A percentile compares a stretch with the other conserved stretches of the same genome.
These are phyloP conservation scores for Flaveria sonorensis DNA, from an alignment of 129 eudicot species.

Conservation along the genomic window DNA sequence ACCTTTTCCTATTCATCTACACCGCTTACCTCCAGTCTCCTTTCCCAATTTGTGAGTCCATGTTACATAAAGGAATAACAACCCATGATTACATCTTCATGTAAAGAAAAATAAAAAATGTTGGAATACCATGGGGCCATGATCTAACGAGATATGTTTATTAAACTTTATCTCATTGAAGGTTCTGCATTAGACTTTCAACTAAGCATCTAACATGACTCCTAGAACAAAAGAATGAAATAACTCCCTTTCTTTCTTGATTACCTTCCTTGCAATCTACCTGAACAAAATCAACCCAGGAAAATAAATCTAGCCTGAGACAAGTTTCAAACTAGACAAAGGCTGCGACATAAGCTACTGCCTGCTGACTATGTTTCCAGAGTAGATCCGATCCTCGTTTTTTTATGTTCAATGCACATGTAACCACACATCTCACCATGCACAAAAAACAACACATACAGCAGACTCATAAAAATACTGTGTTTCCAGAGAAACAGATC, in stretches of 20 bases:
- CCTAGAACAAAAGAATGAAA: background rate
- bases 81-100: too few species aligned
- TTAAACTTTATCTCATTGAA: too few species aligned
- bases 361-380: background rate
- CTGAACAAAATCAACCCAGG: background rate
- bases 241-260: background rate
- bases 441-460: background rate
- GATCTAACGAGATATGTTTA: too few species aligned
- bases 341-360: background rate
- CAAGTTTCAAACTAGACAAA: slow-evolving; percentile 9
- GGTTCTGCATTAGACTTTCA: too few species aligned
- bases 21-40: too few species aligned
- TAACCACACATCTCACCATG: slow-evolving; percentile 9
- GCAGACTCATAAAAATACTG: background rate
- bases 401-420: slow-evolving; percentile 14
- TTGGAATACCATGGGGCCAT: too few species aligned
- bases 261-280: background rate
- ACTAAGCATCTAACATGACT: too few species aligned
- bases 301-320: background rate
- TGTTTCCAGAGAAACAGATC: slow-evolving; percentile 9
- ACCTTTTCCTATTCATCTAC: background rate
- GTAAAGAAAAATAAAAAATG: too few species aligned
- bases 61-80: too few species aligned
- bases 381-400: slow-evolving; percentile 6
- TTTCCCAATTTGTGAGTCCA: too few species aligned